Evolutionary conservation across 345 rosid species (phyloP).

Genomic region (Ceriops tagal): DNA sequence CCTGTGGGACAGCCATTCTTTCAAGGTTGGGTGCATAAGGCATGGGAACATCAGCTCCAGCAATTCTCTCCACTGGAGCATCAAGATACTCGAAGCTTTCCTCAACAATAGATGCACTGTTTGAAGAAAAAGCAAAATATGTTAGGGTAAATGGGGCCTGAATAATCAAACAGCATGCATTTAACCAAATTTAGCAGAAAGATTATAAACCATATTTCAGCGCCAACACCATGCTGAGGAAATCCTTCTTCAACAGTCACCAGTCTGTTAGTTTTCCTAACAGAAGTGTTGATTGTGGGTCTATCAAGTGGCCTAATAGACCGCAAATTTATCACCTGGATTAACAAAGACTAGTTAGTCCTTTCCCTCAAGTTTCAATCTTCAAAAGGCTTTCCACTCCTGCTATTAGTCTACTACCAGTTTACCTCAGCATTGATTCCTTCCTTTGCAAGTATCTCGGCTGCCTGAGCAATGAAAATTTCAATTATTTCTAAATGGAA

Average conservation of each 20-base stretch:
- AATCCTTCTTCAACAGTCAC: constrained; percentile 95
- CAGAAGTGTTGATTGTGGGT: constrained; percentile 77
- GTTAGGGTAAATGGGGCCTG: not conserved
- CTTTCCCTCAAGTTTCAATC: not conserved
- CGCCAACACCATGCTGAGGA: constrained; percentile 93
- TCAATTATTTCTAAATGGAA: not conserved
- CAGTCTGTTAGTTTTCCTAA: constrained; percentile 89
- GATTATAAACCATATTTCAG: constrained; percentile 71
- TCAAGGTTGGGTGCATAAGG: constrained; percentile 88
- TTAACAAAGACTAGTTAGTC: not conserved
- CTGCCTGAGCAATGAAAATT: constrained; percentile 51
- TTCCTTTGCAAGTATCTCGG: constrained; percentile 78
- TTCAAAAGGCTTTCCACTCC: not conserved
- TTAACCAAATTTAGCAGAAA: constrained; percentile 3
- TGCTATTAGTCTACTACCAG: not conserved
- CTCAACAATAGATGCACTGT: constrained; percentile 70
- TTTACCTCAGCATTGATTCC: constrained; percentile 88
- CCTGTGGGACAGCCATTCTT: constrained; percentile 92
- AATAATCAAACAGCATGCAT: not conserved
- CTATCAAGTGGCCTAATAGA: constrained; percentile 88
- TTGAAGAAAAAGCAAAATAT: constrained; percentile 6
- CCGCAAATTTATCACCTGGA: constrained; percentile 79
- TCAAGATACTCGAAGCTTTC: constrained; percentile 86
- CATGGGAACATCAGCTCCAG: constrained; percentile 94
- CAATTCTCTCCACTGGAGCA: constrained; percentile 79